A percentile compares a stretch with the other conserved stretches of the same genome.
These are phyloP conservation scores for Arbutus unedo DNA, from an alignment of 148 eudicot species.

Conservation along the genomic window DNA sequence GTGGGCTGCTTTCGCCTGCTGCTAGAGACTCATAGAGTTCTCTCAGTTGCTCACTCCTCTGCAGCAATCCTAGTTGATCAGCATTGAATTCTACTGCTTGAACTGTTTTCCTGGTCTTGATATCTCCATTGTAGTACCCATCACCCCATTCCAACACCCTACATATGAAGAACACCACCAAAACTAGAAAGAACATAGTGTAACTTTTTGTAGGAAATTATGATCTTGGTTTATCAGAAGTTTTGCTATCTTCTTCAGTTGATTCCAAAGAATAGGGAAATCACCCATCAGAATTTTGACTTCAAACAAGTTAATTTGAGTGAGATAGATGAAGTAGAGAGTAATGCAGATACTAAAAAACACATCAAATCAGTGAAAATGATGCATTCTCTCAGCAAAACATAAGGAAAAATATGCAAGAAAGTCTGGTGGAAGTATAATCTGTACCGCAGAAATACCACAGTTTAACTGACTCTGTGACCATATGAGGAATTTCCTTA, in stretches of 20 bases:
- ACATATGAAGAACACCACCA: neutral
- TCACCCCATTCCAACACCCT: conserved; percentile 66
- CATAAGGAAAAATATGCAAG: neutral
- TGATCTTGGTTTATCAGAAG: no score
- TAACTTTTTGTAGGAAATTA: no score
- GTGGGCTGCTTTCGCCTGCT: conserved; percentile 43
- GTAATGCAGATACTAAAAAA: neutral
- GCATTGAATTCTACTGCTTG: conserved; percentile 43
- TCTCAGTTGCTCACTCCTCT: conserved; percentile 69
- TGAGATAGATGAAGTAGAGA: no score
- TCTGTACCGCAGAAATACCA: neutral
- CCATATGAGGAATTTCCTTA: no score
- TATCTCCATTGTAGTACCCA: conserved; percentile 83
- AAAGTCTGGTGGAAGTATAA: neutral
- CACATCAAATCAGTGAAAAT: neutral
- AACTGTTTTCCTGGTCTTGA: conserved; percentile 72
- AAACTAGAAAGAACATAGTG: neutral
- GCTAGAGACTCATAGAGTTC: conserved; percentile 56
- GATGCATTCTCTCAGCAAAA: neutral
- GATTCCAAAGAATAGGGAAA: neutral
- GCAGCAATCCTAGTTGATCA: conserved; percentile 50
- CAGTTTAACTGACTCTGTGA: neutral
- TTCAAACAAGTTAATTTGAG: neutral
- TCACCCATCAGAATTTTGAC: neutral
- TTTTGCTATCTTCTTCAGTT: no score